Base-by-base conservation (phyloP, 148 eudicot species). In the Heliosperma pusillum region DNA sequence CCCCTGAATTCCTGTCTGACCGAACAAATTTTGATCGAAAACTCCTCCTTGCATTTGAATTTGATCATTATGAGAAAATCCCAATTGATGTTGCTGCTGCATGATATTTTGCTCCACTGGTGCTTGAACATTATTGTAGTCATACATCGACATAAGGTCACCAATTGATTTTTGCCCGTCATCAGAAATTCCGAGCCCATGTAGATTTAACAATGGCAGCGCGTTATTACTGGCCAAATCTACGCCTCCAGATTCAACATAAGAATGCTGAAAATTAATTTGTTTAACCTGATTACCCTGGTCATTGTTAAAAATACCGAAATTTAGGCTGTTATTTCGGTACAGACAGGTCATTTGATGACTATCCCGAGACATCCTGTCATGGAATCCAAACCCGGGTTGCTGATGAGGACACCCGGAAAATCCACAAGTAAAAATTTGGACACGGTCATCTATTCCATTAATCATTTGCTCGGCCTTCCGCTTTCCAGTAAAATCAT, bases 311-410 rank as follows among this genome's bases (percentile, higher is more conserved):
- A 82, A 66, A 66, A 69, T 66, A 16, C 56, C 70, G 7, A 76
- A 78, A 69, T 72, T 72, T 21, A 69, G 36, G 67, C 64, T 22
- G 71, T 76, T 82, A 65, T 21, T 59, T 27, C 80, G 71, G 47
- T 79, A 80, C 3, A 62, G 85, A 66, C 88, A 86, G 22, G 59
- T 79, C 62, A 83, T 27, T 65, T 83, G 84, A 68, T 86, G 88
- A 66, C 74, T 86, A 76, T 83, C 79, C 57, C 88, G 70, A 0
- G 88, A 76, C 22, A 68, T 73, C 81, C 86, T 79, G 85, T 83
- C 88, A 58, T 45, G 67, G 70, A 86, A 86, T 50, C 85, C 88
- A 40, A 81, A 66, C 2, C 72, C 73, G 22, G 44, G 27, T 22
- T 83, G 80, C 17, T 62, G 75, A 45, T 83, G 71, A 16, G 85